phyloP scores from a whole-genome alignment of 108 stramenopile species.

The Cyclotella sp. region DNA sequence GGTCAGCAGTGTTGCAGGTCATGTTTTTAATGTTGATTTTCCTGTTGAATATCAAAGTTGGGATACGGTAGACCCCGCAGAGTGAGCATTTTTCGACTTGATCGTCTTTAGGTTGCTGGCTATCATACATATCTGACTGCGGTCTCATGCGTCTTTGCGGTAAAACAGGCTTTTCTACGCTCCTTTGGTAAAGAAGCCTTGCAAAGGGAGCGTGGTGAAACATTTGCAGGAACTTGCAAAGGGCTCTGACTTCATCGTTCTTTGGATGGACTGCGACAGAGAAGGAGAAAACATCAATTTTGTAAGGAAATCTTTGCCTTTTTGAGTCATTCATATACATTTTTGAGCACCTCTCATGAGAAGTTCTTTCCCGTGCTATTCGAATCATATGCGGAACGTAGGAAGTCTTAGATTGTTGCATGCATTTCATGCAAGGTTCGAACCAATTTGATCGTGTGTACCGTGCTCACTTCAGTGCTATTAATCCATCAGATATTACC shows the following conservation, averaged over 20 bases:
- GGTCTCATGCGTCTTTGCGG: background rate
- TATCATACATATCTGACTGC: too few species aligned
- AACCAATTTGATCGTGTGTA: conserved; percentile 82
- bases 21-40: conserved; percentile 96
- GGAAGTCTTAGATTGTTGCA: conserved; percentile 88
- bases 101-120: background rate
- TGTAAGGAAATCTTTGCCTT: conserved; percentile 21
- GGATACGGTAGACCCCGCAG: conserved; percentile 92
- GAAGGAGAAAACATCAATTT: conserved; percentile 97
- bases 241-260: conserved; percentile 81
- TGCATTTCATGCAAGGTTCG: conserved; percentile 67
- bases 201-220: conserved; percentile 77
- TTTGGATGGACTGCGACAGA: conserved; percentile 98
- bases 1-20: conserved; percentile 95
- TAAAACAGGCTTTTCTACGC: conserved; percentile 70
- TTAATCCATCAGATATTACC: conserved; percentile 90
- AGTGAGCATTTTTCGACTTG: conserved; percentile 25
- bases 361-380: too few species aligned
- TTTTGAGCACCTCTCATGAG: too few species aligned
- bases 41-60: conserved; percentile 85
- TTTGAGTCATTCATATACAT: too few species aligned
- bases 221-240: conserved; percentile 82
- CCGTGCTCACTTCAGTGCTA: conserved; percentile 95
- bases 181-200: conserved; percentile 76
- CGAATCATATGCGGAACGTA: too few species aligned